Base-by-base conservation (phyloP, 306 rosid species). In the Cucurbita moschata region DNA sequence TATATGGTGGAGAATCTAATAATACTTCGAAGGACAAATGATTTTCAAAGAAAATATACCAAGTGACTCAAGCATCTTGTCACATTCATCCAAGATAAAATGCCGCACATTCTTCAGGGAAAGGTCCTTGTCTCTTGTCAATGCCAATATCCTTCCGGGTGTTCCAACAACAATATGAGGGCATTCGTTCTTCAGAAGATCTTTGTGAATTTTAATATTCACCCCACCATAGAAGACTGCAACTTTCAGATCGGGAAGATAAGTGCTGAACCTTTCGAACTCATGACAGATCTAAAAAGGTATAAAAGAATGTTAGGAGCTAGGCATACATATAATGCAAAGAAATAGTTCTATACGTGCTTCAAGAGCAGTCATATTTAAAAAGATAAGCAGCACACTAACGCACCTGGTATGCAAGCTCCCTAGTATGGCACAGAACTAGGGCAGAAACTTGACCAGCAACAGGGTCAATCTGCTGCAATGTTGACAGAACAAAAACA, bases 81-180 rank as follows among this genome's bases (percentile, higher is more conserved):
- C 99, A 74, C 99, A 95, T 78, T 95, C 99, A 66, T 95, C 99
- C 52, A 95, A 82, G 70, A 95, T 89, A 66, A 95, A 95, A 85
- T 95, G 99, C 75, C 99, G 80, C 75, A 91, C 99, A 63, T 94
- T 94, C 90, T 89, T 94, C 79, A 94, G 78, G 10, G 95, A 89
- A 59, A 94, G 99, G 16, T 91, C 95, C 82, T 89, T 94, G 0
- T 94, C 99, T 83, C 97, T 85, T 35, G 96, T 61, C 76, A 94
- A 55, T 18, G 97, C 96, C 42, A 94, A 80, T 71, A 94, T 88
- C 82, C 99, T 91, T 71, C 99, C 99, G 11, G 99, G 99, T 4
- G 99, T 95, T 78, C 99, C 99, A 66, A 95, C 99, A 85, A 95
- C 99, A 79, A 95, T 89, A 83, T 95, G 99, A 7, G 99, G 99